Evolutionary conservation across 805 yeast species (phyloP), one percentile per base, ranked within the genome.

Genomic region (baker's yeast (Saccharomyces cerevisiae)): DNA sequence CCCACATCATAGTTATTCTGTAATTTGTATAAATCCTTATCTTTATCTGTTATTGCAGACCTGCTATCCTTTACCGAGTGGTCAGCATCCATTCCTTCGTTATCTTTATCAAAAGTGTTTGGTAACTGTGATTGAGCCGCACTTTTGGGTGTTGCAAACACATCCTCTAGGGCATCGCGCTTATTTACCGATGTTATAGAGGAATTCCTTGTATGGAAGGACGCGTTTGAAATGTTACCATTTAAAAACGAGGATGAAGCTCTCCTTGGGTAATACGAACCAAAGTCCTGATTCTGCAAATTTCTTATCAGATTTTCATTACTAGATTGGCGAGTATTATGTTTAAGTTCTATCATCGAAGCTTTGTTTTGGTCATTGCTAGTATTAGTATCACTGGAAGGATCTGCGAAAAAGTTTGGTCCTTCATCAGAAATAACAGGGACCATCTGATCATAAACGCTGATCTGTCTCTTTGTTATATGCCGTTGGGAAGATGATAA

Each of bases 1-100:
- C 55, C 57, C 11, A 63, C 55, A 41, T 71, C 65, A 55, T 70
- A 70, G 56, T 69, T 71, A 53, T 70, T 70, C 54, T 69, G 70
- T 53, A 70, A 51, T 29, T 61, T 63, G 54, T 70, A 71, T 6
- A 59, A 66, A 8, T 57, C 55, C 30, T 11, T 57, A 3, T 53
- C 57, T n/a, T 50, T 52, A n/a, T 51, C 52, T 36, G 49, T 48
- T 29, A 41, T 50, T 10, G 51, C 47, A 6, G 51, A 22, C 29
- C 46, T 30, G 30, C 46, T 26, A 50, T 55, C 47, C 47, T 59
- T 41, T 54, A 31, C 56, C 1, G 62, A 50, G 1, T 58, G 32
- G 55, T 63, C 59, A 13, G 32, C 48, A 29, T 36, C 49, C 2
- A 48, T 22, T 27, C 60, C 56, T 49, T 51, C 60, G 47, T 59